phyloP scores from a whole-genome alignment of 305 asterid species.

The Rubia tinctorum region DNA sequence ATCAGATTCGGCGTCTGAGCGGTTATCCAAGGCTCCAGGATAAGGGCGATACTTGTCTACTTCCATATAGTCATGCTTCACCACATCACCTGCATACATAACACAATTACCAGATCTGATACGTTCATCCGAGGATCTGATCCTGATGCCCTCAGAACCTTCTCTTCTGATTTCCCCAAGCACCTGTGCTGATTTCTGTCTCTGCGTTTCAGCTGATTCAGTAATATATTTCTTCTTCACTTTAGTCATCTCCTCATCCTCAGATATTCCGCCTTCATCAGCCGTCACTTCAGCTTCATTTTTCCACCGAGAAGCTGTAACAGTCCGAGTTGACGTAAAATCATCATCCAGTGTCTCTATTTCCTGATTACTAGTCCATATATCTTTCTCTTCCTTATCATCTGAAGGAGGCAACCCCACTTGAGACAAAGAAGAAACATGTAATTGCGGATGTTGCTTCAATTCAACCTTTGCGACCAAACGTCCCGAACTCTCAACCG shows the following conservation, averaged over 20 bases:
- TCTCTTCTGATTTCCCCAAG: conserved; percentile 49
- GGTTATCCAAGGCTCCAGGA: conserved; percentile 41
- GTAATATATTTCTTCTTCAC: conserved; percentile 34
- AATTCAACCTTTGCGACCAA: conserved; percentile 28
- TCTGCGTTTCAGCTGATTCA: conserved; percentile 37
- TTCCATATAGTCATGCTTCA: conserved; percentile 50
- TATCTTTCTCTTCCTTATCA: conserved; percentile 26
- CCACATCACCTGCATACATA: too few relatives aligned
- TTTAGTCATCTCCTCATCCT: conserved; percentile 38
- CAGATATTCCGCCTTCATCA: conserved; percentile 63
- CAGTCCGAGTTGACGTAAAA: conserved; percentile 38
- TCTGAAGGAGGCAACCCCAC: conserved; percentile 30
- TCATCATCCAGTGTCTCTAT: conserved; percentile 40
- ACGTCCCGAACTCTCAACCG: too few relatives aligned
- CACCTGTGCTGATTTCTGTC: conserved; percentile 43
- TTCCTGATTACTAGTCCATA: conserved; percentile 20
- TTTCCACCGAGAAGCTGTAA: conserved; percentile 80
- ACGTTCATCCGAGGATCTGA: conserved; percentile 50
- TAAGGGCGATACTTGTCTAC: conserved; percentile 38
- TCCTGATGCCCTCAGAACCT: conserved; percentile 40
- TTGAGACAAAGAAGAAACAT: conserved; percentile 27
- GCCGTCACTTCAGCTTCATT: too few relatives aligned
- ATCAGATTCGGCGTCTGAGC: conserved; percentile 51
- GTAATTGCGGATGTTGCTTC: background rate
- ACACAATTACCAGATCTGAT: conserved; percentile 64